Conservation (phyloP, 2,329 filamentous ascomycete genomes). For the Phyllosticta capitalensis region DNA sequence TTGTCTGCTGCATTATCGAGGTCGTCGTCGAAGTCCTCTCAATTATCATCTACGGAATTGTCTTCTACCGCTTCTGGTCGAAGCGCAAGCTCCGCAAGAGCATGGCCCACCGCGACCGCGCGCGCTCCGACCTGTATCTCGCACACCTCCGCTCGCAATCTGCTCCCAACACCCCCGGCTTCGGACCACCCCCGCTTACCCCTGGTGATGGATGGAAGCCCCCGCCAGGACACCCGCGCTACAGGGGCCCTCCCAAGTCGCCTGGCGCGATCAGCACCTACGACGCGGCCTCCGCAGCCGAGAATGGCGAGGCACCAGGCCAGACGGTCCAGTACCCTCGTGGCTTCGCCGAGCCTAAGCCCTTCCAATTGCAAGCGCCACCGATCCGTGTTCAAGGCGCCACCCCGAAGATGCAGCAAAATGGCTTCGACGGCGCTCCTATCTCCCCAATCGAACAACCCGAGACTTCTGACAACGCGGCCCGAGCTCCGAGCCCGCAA, state of each 20-base stretch:
- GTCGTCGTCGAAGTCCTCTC: slow-evolving; percentile 85
- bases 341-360: slow-evolving; percentile 41
- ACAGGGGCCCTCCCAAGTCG: slow-evolving; percentile 26
- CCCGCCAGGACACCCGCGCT: slow-evolving; percentile 34
- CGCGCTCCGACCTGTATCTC: slow-evolving; percentile 89
- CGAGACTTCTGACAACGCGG: slow-evolving; percentile 10
- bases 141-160: slow-evolving; percentile 61
- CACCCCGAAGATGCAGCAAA: slow-evolving; percentile 59
- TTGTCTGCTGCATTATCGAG: slow-evolving; percentile 97
- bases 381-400: slow-evolving; percentile 68
- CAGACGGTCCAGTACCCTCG: slow-evolving; percentile 38
- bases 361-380: slow-evolving; percentile 83
- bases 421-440: slow-evolving; percentile 44
- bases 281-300: slow-evolving; percentile 34
- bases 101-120: slow-evolving; percentile 91
- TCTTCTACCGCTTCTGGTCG: slow-evolving; percentile 96
- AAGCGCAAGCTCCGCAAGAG: slow-evolving; percentile 93
- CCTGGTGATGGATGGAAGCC: slow-evolving; percentile 39
- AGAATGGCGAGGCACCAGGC: slow-evolving; percentile 39
- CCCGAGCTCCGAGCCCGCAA: slow-evolving; percentile 18
- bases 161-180: slow-evolving; percentile 88
- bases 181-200: slow-evolving; percentile 56
- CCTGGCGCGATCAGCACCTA: neutral
- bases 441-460: neutral
- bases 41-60: slow-evolving; percentile 83